Base-by-base conservation (phyloP, 805 yeast species). In the Maudiozyma pseudohumilis region DNA sequence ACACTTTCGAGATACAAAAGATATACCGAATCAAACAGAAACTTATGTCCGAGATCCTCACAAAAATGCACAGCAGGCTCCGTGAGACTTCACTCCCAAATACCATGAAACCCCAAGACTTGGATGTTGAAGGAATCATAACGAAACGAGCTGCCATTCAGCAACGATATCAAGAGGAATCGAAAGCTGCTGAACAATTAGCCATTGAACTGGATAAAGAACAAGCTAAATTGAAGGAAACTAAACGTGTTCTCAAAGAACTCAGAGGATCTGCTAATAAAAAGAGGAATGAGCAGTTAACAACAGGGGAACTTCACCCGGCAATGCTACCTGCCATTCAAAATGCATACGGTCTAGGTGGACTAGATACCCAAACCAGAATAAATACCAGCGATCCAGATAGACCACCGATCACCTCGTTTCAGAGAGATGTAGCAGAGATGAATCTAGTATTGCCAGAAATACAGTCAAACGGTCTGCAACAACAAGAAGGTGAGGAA, bases 61-160 rank as follows among this genome's bases (percentile, higher is more conserved):
- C 39, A 10, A 55, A 56, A 34, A 50, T 55, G 6, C 46, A 46
- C 21, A 41, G 35, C 12, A 45, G 45, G 24, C 35, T 58, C 7
- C 40, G 39, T 13, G 40, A 39, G 32, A 41, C 56, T 5, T 42
- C 44, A n/a, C 43, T 58, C 16, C 63, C 63, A 2, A 43, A 50
- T 2, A 42, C 46, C 31, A 38, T 50, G 12, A 32, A 37, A 20
- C 49, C 50, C 7, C 44, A 45, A 6, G 60, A 57, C 31, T 26
- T 55, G 27, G 57, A 57, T 36, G 47, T 53, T 6, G 61, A 57
- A 31, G 55, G 53, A 33, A 47, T 57, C 13, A 54, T 49, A 37
- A 48, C 56, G 16, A 59, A 57, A 38, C 46, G 61, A 17, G 41
- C 47, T 24, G 50, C 42, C 31, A 50, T 59, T 11, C 60, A 56